phyloP scores from a whole-genome alignment of 1,284 basidiomycete species.

The Sutorius eximius region DNA sequence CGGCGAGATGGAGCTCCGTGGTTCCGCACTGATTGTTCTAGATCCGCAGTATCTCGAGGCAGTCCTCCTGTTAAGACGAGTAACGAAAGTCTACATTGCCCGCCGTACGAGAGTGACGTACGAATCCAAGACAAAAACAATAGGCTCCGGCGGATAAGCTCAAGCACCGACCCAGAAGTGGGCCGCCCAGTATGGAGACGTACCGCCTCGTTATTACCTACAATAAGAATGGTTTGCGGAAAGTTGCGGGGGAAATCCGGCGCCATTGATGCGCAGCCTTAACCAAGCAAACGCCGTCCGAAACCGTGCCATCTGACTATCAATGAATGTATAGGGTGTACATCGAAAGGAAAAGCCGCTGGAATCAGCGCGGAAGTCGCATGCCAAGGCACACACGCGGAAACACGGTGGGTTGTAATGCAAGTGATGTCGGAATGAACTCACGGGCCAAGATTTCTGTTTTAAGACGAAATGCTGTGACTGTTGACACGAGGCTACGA shows the following conservation, averaged over 20 bases:
- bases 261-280: constrained; percentile 1
- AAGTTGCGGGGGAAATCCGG: constrained; percentile 7
- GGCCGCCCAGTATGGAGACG: constrained; percentile 12
- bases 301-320: neutral
- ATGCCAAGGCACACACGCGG: constrained; percentile 22
- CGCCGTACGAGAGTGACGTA: constrained; percentile 1
- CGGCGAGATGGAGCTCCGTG: neutral
- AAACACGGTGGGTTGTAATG: constrained; percentile 22
- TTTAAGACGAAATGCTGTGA: constrained; percentile 23
- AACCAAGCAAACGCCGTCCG: neutral
- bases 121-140: neutral
- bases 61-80: neutral
- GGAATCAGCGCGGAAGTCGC: constrained; percentile 18
- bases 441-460: constrained; percentile 13
- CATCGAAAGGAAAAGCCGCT: constrained; percentile 5
- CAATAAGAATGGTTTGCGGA: constrained; percentile 4
- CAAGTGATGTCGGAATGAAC: constrained; percentile 15
- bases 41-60: neutral
- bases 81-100: neutral
- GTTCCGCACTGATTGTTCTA: neutral
- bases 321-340: neutral
- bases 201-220: constrained; percentile 20
- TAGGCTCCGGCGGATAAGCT: constrained; percentile 13
- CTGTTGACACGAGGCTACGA: constrained; percentile 22
- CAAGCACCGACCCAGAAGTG: constrained; percentile 13